Conservation (phyloP, 2,329 filamentous ascomycete species). For the Zymoseptoria crescenta region DNA sequence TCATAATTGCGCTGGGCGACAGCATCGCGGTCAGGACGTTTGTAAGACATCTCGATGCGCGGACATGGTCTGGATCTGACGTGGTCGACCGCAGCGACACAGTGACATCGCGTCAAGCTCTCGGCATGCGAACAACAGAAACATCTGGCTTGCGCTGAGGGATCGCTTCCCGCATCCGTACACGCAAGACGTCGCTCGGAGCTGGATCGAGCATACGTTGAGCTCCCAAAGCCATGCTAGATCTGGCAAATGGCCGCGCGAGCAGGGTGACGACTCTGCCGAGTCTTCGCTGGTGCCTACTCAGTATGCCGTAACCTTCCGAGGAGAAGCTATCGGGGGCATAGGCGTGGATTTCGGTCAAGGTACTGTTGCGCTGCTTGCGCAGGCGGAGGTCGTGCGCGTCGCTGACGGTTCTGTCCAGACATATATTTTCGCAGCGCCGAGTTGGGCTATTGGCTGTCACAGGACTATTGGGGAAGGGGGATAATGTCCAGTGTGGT, state of each 20-base stretch:
- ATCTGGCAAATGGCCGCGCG: conserved; percentile 16
- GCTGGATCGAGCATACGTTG: conserved; percentile 31
- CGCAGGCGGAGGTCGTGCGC: not conserved
- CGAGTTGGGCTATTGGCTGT: conserved; percentile 39
- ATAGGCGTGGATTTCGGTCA: conserved; percentile 31
- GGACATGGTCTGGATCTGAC: not conserved
- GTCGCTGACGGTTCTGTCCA: not conserved
- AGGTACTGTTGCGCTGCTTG: conserved; percentile 13
- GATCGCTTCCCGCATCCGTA: conserved; percentile 25
- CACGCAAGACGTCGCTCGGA: conserved; percentile 15
- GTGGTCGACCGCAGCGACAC: conserved; percentile 18
- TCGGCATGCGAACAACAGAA: conserved; percentile 25
- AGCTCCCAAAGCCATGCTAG: conserved; percentile 5
- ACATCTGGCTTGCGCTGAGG: conserved; percentile 31
- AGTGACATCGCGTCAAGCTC: conserved; percentile 25
- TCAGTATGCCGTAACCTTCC: conserved; percentile 20
- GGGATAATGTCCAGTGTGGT: conserved; percentile 28
- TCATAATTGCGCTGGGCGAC: not conserved
- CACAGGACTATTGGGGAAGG: conserved; percentile 30
- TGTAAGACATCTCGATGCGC: not conserved
- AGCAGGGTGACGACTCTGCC: conserved; percentile 13
- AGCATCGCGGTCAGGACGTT: not conserved
- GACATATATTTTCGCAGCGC: conserved; percentile 32
- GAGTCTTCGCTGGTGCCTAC: conserved; percentile 12
- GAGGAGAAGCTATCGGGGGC: conserved; percentile 28